phyloP scores from a whole-genome alignment of 345 rosid species.

The Salix brachista region DNA sequence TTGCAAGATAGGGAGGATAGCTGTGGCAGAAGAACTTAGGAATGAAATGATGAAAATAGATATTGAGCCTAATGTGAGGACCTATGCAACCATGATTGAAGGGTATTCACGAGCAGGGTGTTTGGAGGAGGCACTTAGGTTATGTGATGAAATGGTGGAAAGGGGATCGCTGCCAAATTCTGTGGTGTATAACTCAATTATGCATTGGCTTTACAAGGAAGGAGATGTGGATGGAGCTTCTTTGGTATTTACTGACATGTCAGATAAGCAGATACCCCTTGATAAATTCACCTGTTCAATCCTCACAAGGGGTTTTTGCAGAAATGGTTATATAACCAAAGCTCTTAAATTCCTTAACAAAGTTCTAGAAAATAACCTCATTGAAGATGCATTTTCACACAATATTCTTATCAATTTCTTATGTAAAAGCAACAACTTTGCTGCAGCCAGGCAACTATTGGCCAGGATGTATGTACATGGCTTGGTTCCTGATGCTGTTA shows the following conservation, averaged over 20 bases:
- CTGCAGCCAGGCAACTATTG: slow-evolving; percentile 6
- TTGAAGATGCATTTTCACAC: slow-evolving; percentile 8
- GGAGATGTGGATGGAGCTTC: slow-evolving; percentile 50
- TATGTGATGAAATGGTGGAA: slow-evolving; percentile 16
- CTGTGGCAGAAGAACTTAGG: slow-evolving; percentile 12
- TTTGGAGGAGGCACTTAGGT: slow-evolving; percentile 15
- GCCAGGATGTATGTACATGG: slow-evolving; percentile 12
- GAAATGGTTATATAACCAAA: slow-evolving; percentile 27
- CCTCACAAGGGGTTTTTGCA: slow-evolving; percentile 45
- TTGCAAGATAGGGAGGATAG: slow-evolving; percentile 8
- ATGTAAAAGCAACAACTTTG: slow-evolving; percentile 5
- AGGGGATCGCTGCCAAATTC: slow-evolving; percentile 12
- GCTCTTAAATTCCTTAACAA: slow-evolving; percentile 9
- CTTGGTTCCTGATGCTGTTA: slow-evolving; percentile 13
- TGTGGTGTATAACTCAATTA: slow-evolving; percentile 12
- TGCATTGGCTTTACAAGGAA: slow-evolving; percentile 32
- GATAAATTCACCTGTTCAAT: slow-evolving; percentile 52
- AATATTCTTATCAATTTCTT: slow-evolving; percentile 7
- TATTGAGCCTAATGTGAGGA: slow-evolving; percentile 12
- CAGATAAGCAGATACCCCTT: slow-evolving; percentile 30
- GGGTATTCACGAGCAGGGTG: slow-evolving; percentile 12
- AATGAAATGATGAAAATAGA: slow-evolving; percentile 11
- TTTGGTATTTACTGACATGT: slow-evolving; percentile 44
- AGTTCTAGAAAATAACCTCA: not conserved
- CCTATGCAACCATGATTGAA: slow-evolving; percentile 22